Conservation (phyloP, 768 basidiomycete species). For the Harrya chromipes region DNA sequence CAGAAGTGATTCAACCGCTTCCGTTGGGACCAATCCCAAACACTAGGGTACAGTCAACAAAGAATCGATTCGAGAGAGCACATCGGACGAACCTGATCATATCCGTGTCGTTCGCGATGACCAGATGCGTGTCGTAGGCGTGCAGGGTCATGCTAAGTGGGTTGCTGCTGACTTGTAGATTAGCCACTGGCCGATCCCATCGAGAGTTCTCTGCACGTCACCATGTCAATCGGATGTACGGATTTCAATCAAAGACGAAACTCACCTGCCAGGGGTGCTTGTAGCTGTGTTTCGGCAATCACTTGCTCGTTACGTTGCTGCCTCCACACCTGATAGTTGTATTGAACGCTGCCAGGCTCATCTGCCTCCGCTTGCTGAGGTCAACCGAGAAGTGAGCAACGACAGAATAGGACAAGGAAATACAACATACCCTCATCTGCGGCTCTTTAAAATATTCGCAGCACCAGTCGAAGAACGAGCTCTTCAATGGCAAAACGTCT, state of each 20-base stretch:
- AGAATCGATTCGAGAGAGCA: background rate
- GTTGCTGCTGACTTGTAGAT: constrained; percentile 53
- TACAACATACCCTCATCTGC: constrained; percentile 84
- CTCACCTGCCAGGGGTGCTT: constrained; percentile 75
- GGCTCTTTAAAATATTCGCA: constrained; percentile 97
- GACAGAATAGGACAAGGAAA: background rate
- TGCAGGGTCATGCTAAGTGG: constrained; percentile 86
- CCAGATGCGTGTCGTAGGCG: constrained; percentile 85
- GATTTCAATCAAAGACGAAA: constrained; percentile 23
- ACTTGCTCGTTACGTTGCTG: constrained; percentile 87
- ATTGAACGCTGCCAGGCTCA: constrained; percentile 91
- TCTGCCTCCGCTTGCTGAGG: constrained; percentile 87
- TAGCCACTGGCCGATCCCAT: constrained; percentile 75
- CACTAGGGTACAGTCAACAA: constrained; percentile 42
- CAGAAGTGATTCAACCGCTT: constrained; percentile 79
- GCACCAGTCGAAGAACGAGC: constrained; percentile 93
- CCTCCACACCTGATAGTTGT: constrained; percentile 95
- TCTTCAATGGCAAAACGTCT: constrained; percentile 86
- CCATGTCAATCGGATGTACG: background rate
- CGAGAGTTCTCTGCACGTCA: constrained; percentile 47
- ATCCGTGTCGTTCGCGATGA: constrained; percentile 82
- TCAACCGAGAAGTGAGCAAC: constrained; percentile 12
- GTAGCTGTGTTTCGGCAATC: constrained; percentile 60
- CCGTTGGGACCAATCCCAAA: constrained; percentile 92
- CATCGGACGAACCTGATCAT: constrained; percentile 65